Percentiles rank a stretch among this genome's conserved stretches.
Conservation (phyloP, 208 protist species). For the Porcisia deanei region DNA sequence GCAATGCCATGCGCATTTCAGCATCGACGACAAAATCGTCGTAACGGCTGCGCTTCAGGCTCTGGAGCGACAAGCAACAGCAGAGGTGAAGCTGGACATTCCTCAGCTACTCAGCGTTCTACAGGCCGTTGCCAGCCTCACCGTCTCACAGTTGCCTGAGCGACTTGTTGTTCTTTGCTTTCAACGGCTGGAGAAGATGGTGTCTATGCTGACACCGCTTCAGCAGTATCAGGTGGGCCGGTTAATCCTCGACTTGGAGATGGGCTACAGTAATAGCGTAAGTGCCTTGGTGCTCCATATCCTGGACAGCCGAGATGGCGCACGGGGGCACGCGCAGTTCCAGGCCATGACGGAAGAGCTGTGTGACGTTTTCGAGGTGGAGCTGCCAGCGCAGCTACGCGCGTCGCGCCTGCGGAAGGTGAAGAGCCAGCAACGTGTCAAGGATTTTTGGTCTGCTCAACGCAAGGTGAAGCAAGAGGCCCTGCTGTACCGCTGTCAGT, state of each 20-base stretch:
- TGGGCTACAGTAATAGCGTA: slow-evolving; percentile 77
- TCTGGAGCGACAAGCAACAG: slow-evolving; percentile 63
- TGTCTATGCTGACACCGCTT: slow-evolving; percentile 38
- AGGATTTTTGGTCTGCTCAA: slow-evolving; percentile 33
- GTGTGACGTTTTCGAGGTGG: slow-evolving; percentile 83
- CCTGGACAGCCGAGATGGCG: slow-evolving; percentile 72
- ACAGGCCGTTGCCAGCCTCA: slow-evolving; percentile 48
- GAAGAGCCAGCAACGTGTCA: slow-evolving; percentile 40
- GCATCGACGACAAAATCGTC: slow-evolving; percentile 58
- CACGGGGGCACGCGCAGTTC: slow-evolving; percentile 38
- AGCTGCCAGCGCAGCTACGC: slow-evolving; percentile 55
- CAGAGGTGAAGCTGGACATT: slow-evolving; percentile 53
- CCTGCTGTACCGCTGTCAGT: slow-evolving; percentile 1
- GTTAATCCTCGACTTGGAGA: slow-evolving; percentile 72
- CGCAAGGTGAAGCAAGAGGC: slow-evolving; percentile 7
- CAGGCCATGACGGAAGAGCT: slow-evolving; percentile 58
- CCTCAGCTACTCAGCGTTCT: slow-evolving; percentile 69
- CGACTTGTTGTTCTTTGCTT: slow-evolving; percentile 61
- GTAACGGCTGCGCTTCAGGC: slow-evolving; percentile 31
- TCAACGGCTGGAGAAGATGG: slow-evolving; percentile 52
- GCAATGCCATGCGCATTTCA: slow-evolving; percentile 73
- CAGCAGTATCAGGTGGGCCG: slow-evolving; percentile 62
- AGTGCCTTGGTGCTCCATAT: slow-evolving; percentile 63
- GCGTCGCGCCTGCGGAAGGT: slow-evolving; percentile 50
- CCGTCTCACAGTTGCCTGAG: slow-evolving; percentile 32